A percentile compares a stretch with the other conserved stretches of the same genome.
Conservation (phyloP, 2,329 filamentous ascomycete genomes). For the Diaporthe aspalathi region DNA sequence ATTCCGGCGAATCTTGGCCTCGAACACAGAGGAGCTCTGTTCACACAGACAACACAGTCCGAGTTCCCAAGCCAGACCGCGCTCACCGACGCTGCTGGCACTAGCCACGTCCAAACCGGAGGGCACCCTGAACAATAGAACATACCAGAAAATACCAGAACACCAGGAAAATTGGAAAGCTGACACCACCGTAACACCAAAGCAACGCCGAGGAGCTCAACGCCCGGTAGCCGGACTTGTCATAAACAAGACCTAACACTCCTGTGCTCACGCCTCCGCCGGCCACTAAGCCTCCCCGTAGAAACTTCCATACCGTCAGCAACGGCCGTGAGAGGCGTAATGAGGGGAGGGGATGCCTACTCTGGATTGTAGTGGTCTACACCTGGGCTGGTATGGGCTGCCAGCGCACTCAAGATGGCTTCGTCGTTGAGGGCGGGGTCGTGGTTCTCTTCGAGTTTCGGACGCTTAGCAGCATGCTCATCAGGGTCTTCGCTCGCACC, state of each 20-base stretch:
- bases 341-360: constrained; percentile 48
- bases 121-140: background rate
- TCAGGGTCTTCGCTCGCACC: constrained; percentile 43
- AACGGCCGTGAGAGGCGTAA: background rate
- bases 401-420: constrained; percentile 58
- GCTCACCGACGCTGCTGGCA: background rate
- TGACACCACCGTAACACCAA: constrained; percentile 23
- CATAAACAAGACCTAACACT: background rate
- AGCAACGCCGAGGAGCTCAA: constrained; percentile 27
- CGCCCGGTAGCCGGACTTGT: constrained; percentile 2
- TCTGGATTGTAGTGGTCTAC: constrained; percentile 55
- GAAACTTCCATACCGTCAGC: constrained; percentile 28
- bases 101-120: background rate
- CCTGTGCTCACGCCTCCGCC: background rate
- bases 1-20: background rate
- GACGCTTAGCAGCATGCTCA: constrained; percentile 55
- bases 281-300: constrained; percentile 35
- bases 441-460: constrained; percentile 51
- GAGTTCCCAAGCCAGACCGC: background rate
- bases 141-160: constrained; percentile 31
- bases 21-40: background rate
- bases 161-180: constrained; percentile 27
- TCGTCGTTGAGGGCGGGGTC: constrained; percentile 58
- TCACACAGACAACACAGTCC: background rate
- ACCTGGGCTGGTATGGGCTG: constrained; percentile 55